These are phyloP conservation scores for Millerozyma acaciae DNA, from an alignment of 805 yeast genomes.

Conservation along the genomic window DNA sequence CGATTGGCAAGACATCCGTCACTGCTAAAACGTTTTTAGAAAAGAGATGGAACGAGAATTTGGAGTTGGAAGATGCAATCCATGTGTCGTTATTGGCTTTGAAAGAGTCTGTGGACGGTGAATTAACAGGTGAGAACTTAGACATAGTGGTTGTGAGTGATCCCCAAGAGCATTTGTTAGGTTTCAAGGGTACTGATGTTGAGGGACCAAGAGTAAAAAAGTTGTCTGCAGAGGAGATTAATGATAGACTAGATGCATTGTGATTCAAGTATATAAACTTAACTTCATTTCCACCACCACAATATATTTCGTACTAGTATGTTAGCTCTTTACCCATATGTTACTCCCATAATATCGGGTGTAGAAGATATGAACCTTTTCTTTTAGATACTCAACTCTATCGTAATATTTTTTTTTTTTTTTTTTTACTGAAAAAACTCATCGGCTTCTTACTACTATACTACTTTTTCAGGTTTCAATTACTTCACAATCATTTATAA, in stretches of 20 bases:
- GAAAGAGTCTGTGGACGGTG: slow-evolving; percentile 97
- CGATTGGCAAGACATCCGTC: slow-evolving; percentile 92
- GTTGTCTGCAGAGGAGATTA: slow-evolving; percentile 84
- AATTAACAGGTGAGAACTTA: slow-evolving; percentile 92
- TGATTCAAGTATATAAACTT: too few species aligned
- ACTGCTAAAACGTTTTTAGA: slow-evolving; percentile 98
- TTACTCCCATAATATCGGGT: too few species aligned
- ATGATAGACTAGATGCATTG: slow-evolving; percentile 91
- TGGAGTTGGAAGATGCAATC: slow-evolving; percentile 96
- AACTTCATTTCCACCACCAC: too few species aligned
- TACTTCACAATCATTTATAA: not conserved
- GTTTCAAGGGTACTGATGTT: slow-evolving; percentile 79
- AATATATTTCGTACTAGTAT: too few species aligned
- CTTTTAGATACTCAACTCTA: too few species aligned
- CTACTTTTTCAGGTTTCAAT: slow-evolving; percentile 1
- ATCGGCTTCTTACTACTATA: not conserved
- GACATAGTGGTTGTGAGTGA: slow-evolving; percentile 87
- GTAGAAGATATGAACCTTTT: too few species aligned
- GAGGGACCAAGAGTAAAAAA: slow-evolving; percentile 87
- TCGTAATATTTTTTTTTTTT: too few species aligned
- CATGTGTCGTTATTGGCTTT: slow-evolving; percentile 92
- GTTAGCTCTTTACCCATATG: too few species aligned
- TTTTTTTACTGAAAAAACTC: too few species aligned
- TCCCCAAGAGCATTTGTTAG: slow-evolving; percentile 75
- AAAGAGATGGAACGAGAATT: slow-evolving; percentile 96